These are phyloP conservation scores for Clonostachys sp. DNA, from an alignment of 2,329 filamentous ascomycete genomes.

Conservation along the genomic window DNA sequence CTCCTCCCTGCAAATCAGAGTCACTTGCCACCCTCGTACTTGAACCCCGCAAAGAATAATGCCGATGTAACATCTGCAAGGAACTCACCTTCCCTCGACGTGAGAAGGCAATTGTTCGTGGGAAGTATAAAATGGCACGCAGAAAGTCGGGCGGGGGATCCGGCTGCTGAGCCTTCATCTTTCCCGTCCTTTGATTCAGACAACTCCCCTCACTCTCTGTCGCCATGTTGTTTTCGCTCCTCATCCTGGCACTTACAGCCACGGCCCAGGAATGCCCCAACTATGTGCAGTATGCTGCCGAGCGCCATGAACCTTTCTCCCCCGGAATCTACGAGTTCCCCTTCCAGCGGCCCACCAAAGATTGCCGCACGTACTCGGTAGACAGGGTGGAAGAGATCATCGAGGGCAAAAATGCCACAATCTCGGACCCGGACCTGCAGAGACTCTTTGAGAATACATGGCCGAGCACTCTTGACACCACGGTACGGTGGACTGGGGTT, in stretches of 20 bases:
- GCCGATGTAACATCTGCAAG: no score
- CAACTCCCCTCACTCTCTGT: neutral
- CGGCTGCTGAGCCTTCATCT: no score
- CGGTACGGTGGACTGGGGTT: constrained; percentile 63
- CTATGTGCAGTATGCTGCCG: constrained; percentile 25
- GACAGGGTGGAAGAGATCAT: constrained; percentile 74
- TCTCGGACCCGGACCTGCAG: constrained; percentile 73
- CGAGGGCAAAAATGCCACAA: constrained; percentile 58
- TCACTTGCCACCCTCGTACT: no score
- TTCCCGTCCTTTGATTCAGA: neutral
- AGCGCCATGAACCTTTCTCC: constrained; percentile 65
- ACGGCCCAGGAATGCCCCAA: constrained; percentile 19
- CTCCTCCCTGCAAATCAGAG: no score
- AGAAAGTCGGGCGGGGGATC: no score
- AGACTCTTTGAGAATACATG: constrained; percentile 69
- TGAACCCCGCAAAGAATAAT: no score
- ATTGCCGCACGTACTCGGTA: constrained; percentile 79
- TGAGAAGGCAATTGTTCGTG: no score
- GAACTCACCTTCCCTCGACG: no score
- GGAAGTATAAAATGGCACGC: no score
- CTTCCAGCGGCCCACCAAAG: constrained; percentile 70
- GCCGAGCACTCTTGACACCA: constrained; percentile 72
- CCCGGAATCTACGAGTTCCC: constrained; percentile 72
- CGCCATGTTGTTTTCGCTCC: neutral
- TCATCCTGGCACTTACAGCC: neutral